A percentile compares a stretch with the other conserved stretches of the same genome.
Conservation (phyloP, 805 yeast genomes). For the Kazachstania martiniae region DNA sequence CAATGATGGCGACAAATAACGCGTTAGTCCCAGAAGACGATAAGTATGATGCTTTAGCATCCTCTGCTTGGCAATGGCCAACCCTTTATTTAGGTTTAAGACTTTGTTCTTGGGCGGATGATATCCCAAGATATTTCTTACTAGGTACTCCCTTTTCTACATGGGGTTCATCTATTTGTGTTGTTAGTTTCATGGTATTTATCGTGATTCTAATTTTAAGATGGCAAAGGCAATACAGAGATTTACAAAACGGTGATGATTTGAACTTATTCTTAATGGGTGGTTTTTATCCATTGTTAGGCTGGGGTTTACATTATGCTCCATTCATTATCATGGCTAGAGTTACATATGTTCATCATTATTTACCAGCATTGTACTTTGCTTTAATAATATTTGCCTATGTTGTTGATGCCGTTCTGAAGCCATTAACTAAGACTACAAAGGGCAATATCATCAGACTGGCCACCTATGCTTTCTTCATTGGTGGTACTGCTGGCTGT, state of each 20-base stretch:
- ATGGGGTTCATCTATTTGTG: conserved; percentile 60
- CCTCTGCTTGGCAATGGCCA: conserved; percentile 88
- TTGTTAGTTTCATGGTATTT: conserved; percentile 41
- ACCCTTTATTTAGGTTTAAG: conserved; percentile 64
- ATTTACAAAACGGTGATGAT: conserved; percentile 40
- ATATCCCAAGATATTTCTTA: conserved; percentile 52
- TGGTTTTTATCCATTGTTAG: conserved; percentile 69
- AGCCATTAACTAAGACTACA: conserved; percentile 21
- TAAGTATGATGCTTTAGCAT: conserved; percentile 60
- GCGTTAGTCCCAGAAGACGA: conserved; percentile 72
- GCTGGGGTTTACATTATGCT: conserved; percentile 68
- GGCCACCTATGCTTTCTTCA: conserved; percentile 32
- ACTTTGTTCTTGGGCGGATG: conserved; percentile 67
- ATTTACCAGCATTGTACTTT: conserved; percentile 74
- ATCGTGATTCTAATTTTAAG: conserved; percentile 43
- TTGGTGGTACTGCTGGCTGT: conserved; percentile 35
- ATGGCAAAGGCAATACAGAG: conserved; percentile 74
- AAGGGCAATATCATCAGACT: conserved; percentile 19
- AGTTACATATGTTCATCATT: conserved; percentile 80
- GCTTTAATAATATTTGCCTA: conserved; percentile 50
- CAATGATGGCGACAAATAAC: conserved; percentile 91
- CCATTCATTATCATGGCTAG: conserved; percentile 78
- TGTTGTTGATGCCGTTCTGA: conserved; percentile 37
- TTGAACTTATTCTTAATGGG: conserved; percentile 51
- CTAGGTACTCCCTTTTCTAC: conserved; percentile 73